Evolutionary conservation across 2,329 filamentous ascomycete species (phyloP).

Genomic region (Ampelomyces quisqualis): DNA sequence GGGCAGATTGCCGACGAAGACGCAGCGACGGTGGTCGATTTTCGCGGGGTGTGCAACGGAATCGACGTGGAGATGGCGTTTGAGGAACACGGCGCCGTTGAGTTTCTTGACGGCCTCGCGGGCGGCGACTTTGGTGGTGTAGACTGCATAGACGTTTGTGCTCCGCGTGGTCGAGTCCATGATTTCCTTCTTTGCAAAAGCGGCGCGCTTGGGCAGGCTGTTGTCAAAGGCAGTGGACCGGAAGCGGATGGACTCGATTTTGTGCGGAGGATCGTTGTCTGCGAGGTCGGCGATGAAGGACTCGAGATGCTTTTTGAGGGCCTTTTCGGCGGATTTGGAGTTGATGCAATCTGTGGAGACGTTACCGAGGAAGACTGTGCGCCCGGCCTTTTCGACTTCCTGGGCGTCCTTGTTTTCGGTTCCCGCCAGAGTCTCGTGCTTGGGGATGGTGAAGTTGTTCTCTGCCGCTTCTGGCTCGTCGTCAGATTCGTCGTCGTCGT

Average conservation of each 20-base stretch:
- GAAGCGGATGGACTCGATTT: slow-evolving; percentile 89
- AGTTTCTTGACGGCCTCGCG: slow-evolving; percentile 73
- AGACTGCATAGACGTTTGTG: slow-evolving; percentile 92
- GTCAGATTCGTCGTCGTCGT: slow-evolving; percentile 20
- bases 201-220: slow-evolving; percentile 86
- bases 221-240: slow-evolving; percentile 85
- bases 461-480: slow-evolving; percentile 44
- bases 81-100: slow-evolving; percentile 81
- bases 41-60: slow-evolving; percentile 83
- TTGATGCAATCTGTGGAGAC: slow-evolving; percentile 81
- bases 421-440: slow-evolving; percentile 53
- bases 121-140: slow-evolving; percentile 72
- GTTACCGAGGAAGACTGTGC: slow-evolving; percentile 92
- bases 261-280: slow-evolving; percentile 58
- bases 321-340: slow-evolving; percentile 77
- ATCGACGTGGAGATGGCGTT: slow-evolving; percentile 87
- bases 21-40: slow-evolving; percentile 81
- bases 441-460: slow-evolving; percentile 55
- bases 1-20: slow-evolving; percentile 94
- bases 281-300: slow-evolving; percentile 64
- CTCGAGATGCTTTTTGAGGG: slow-evolving; percentile 72
- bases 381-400: slow-evolving; percentile 79
- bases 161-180: slow-evolving; percentile 90
- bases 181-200: slow-evolving; percentile 85
- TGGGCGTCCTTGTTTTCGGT: slow-evolving; percentile 45